These are phyloP conservation scores for Diaporthe capsici DNA, from an alignment of 2,329 filamentous ascomycete genomes.

Conservation along the genomic window DNA sequence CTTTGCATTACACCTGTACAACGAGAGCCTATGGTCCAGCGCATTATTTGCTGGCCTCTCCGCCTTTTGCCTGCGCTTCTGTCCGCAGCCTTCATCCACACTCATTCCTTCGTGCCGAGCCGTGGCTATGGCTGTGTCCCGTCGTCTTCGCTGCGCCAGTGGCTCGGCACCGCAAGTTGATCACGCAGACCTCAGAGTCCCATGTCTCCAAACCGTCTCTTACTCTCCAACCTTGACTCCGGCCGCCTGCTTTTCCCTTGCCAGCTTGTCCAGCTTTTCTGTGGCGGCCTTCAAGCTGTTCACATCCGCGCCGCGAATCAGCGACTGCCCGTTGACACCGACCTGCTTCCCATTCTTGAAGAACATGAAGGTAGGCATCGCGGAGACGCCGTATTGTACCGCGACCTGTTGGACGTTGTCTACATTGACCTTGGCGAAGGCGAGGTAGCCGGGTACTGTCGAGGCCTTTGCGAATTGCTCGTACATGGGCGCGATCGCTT, in stretches of 20 bases:
- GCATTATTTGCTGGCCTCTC: background rate
- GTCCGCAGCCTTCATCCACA: background rate
- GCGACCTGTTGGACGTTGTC: constrained; percentile 67
- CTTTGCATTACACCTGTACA: background rate
- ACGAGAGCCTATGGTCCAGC: too few relatives aligned
- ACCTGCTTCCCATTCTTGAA: constrained; percentile 68
- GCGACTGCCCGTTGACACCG: constrained; percentile 54
- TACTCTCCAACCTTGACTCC: constrained; percentile 37
- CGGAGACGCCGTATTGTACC: constrained; percentile 63
- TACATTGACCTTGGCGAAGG: constrained; percentile 73
- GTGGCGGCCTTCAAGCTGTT: constrained; percentile 50
- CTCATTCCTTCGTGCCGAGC: background rate
- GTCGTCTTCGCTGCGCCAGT: background rate
- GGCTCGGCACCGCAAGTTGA: background rate
- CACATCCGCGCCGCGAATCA: constrained; percentile 56
- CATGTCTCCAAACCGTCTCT: background rate
- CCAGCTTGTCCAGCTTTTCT: constrained; percentile 54
- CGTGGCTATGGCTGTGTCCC: background rate
- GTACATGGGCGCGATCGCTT: constrained; percentile 70
- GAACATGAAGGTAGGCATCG: constrained; percentile 73
- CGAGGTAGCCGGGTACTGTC: constrained; percentile 57
- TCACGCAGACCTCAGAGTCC: background rate
- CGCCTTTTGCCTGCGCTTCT: background rate
- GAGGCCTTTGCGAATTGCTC: constrained; percentile 59
- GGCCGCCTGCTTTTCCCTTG: constrained; percentile 50